A percentile compares a stretch with the other conserved stretches of the same genome.
These are phyloP conservation scores for Selaginella tamariscina DNA, from an alignment of 75 land plant species.

Conservation along the genomic window DNA sequence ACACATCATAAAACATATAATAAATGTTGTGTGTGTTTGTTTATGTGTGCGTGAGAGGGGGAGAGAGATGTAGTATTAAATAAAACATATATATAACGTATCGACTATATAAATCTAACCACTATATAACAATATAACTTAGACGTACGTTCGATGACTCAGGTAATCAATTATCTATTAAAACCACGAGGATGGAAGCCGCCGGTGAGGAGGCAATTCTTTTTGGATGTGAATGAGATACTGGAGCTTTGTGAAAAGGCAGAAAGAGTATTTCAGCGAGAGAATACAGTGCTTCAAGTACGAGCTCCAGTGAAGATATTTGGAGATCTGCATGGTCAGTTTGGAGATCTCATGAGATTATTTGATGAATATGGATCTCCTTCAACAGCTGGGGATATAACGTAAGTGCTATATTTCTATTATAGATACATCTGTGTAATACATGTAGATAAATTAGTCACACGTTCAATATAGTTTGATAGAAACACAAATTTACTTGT, in stretches of 20 bases:
- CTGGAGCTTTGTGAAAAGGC: slow-evolving; percentile 79
- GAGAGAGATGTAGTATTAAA: too few species aligned
- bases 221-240: slow-evolving; percentile 72
- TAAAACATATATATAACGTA: not conserved
- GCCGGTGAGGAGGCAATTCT: slow-evolving; percentile 52
- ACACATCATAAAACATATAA: too few species aligned
- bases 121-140: not conserved
- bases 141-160: slow-evolving; percentile 15
- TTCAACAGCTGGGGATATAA: slow-evolving; percentile 85
- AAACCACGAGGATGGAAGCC: slow-evolving; percentile 74
- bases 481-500: not conserved
- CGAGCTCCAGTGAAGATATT: slow-evolving; percentile 82
- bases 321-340: slow-evolving; percentile 92
- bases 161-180: slow-evolving; percentile 58
- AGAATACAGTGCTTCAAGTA: slow-evolving; percentile 63
- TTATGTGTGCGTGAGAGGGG: not conserved
- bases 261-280: slow-evolving; percentile 72
- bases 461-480: not conserved
- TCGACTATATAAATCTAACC: not conserved
- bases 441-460: not conserved
- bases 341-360: slow-evolving; percentile 83
- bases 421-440: not conserved
- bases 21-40: not conserved
- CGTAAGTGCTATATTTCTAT: slow-evolving; percentile 35
- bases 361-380: slow-evolving; percentile 94